These are phyloP conservation scores for Kodamaea sp. DNA, from an alignment of 1,139 yeast species.

Conservation along the genomic window DNA sequence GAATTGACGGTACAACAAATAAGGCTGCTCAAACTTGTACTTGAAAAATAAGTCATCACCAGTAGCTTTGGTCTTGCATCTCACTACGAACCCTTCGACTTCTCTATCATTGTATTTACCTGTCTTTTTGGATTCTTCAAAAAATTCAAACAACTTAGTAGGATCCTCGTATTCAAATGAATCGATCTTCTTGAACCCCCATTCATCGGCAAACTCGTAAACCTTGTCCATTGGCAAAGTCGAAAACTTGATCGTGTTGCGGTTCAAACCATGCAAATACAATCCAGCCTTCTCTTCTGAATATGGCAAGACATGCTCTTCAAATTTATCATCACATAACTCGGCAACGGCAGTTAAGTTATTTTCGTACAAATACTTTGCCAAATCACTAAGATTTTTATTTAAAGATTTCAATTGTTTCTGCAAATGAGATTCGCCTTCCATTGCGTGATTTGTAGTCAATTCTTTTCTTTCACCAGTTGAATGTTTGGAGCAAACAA, in stretches of 20 bases:
- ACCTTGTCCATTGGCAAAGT: conserved; percentile 67
- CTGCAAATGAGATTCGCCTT: conserved; percentile 60
- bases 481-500: conserved; percentile 87
- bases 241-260: conserved; percentile 57
- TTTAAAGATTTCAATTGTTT: conserved; percentile 46
- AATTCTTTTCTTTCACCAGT: conserved; percentile 64
- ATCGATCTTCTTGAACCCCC: conserved; percentile 66
- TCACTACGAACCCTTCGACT: conserved; percentile 89
- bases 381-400: conserved; percentile 49
- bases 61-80: conserved; percentile 40
- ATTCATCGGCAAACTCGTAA: conserved; percentile 53
- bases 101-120: conserved; percentile 74
- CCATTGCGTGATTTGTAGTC: conserved; percentile 67
- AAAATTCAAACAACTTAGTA: conserved; percentile 43
- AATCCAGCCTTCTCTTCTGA: conserved; percentile 66
- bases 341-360: conserved; percentile 88
- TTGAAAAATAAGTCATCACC: conserved; percentile 72
- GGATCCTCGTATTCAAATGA: conserved; percentile 39
- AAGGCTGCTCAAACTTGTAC: conserved; percentile 94
- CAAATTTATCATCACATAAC: conserved; percentile 87
- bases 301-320: conserved; percentile 89
- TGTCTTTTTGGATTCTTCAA: conserved; percentile 55
- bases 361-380: conserved; percentile 44
- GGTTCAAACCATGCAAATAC: conserved; percentile 84
- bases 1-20: conserved; percentile 83